These are phyloP conservation scores for Dorcoceras hygrometricum DNA, from an alignment of 257 asterid species.

Conservation along the genomic window DNA sequence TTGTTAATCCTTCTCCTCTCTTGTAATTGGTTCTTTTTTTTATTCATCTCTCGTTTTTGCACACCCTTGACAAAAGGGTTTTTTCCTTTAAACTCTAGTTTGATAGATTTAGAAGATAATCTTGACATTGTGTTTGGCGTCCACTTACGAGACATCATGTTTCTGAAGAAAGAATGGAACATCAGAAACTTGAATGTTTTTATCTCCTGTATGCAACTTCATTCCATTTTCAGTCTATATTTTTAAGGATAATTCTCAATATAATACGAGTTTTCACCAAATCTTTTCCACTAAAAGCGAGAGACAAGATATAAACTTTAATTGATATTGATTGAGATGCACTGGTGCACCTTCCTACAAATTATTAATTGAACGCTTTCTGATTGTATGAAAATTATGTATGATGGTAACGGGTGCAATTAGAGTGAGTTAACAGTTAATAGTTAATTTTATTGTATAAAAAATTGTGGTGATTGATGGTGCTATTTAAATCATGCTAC, in stretches of 20 bases:
- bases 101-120: neutral
- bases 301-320: neutral
- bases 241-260: neutral
- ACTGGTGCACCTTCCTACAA: too few species aligned
- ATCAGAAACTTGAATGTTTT: neutral
- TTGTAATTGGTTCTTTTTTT: conserved; percentile 21
- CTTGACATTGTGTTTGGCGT: neutral
- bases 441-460: too few species aligned
- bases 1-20: conserved; percentile 53
- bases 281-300: too few species aligned
- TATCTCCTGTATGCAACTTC: neutral
- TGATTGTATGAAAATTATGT: too few species aligned
- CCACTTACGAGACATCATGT: neutral
- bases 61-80: neutral
- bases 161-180: neutral
- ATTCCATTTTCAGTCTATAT: neutral
- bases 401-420: too few species aligned
- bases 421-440: too few species aligned
- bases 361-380: too few species aligned
- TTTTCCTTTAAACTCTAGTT: neutral
- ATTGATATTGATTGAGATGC: too few species aligned
- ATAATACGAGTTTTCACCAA: neutral
- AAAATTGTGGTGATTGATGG: too few species aligned
- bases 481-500: too few species aligned
- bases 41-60: neutral